phyloP scores from a whole-genome alignment of 2,329 filamentous ascomycete genomes.

The Nemania sp. region DNA sequence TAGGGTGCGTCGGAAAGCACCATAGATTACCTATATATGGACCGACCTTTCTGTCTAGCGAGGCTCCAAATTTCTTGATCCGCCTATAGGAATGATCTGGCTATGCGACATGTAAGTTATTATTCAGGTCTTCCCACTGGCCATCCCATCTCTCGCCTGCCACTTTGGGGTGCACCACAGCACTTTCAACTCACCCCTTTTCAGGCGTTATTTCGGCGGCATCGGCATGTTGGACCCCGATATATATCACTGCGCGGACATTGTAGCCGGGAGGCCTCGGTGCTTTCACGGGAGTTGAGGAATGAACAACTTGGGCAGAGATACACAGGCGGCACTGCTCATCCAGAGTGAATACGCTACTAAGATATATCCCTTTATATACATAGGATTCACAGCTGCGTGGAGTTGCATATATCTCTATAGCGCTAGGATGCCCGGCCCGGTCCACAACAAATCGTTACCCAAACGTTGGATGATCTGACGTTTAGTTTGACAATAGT shows the following conservation, averaged over 20 bases:
- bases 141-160: slow-evolving; percentile 1
- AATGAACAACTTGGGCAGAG: background rate
- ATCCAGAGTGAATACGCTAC: background rate
- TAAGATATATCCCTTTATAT: background rate
- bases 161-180: slow-evolving; percentile 5
- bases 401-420: background rate
- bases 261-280: background rate
- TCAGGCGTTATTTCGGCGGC: slow-evolving; percentile 23
- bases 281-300: background rate
- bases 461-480: too few relatives aligned
- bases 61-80: background rate
- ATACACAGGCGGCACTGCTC: too few relatives aligned
- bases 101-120: background rate
- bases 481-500: background rate
- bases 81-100: slow-evolving; percentile 2
- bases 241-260: background rate
- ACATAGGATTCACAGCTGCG: background rate
- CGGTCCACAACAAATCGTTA: background rate
- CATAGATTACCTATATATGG: background rate
- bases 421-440: background rate
- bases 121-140: background rate
- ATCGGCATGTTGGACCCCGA: background rate
- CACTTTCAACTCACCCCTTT: background rate
- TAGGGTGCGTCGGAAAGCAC: background rate
- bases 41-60: background rate